phyloP scores from a whole-genome alignment of 2,329 filamentous ascomycete genomes.

The Penicillium sp. region DNA sequence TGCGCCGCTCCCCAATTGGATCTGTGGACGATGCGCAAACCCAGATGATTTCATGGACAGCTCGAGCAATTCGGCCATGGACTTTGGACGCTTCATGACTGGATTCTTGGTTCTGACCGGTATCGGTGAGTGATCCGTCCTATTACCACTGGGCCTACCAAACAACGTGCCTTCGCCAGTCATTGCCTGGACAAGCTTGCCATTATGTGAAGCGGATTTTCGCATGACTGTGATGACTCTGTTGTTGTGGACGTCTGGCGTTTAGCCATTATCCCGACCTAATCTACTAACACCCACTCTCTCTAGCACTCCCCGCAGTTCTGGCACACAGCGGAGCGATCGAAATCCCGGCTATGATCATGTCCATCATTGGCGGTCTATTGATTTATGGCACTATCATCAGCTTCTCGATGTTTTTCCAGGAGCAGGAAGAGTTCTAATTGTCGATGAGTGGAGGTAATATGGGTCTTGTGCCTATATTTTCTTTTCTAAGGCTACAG shows the following conservation, averaged over 20 bases:
- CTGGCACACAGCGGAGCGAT: slow-evolving; percentile 88
- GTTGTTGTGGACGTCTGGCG: neutral
- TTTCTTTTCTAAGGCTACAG: neutral
- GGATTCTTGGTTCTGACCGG: slow-evolving; percentile 98
- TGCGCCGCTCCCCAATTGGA: slow-evolving; percentile 94
- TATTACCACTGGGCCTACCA: neutral
- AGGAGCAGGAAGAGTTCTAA: slow-evolving; percentile 94
- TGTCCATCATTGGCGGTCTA: slow-evolving; percentile 90
- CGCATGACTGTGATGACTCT: neutral
- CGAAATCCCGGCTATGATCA: slow-evolving; percentile 80
- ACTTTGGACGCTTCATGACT: slow-evolving; percentile 91
- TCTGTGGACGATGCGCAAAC: slow-evolving; percentile 84
- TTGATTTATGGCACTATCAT: slow-evolving; percentile 98
- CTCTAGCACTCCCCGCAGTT: slow-evolving; percentile 78
- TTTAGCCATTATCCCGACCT: neutral
- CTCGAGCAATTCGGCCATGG: slow-evolving; percentile 79
- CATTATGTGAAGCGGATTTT: neutral
- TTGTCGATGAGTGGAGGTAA: slow-evolving; percentile 6
- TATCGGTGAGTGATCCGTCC: slow-evolving; percentile 69
- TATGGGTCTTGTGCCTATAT: slow-evolving; percentile 6
- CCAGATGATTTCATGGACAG: slow-evolving; percentile 95
- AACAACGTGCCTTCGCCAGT: neutral
- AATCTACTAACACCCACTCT: slow-evolving; percentile 22
- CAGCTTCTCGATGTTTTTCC: slow-evolving; percentile 97
- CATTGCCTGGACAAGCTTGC: neutral